Percentiles rank a stretch among this genome's conserved stretches.
phyloP scores from a whole-genome alignment of 129 eudicot species.

The Smallanthus sonchifolius region DNA sequence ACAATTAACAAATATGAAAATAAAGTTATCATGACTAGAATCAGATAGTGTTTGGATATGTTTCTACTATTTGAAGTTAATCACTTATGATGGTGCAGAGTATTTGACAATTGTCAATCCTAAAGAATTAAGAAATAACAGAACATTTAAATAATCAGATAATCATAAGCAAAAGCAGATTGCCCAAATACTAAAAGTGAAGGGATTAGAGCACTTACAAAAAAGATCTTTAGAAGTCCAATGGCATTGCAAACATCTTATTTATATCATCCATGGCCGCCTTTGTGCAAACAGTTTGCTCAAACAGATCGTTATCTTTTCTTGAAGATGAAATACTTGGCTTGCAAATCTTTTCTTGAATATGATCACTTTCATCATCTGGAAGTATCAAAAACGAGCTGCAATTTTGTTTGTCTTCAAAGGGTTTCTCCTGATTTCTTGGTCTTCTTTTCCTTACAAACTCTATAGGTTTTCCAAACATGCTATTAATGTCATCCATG shows the following conservation, averaged over 20 bases:
- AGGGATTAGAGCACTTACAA: slow-evolving; percentile 31
- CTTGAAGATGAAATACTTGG: slow-evolving; percentile 47
- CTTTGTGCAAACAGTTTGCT: slow-evolving; percentile 80
- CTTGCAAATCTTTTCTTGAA: slow-evolving; percentile 24
- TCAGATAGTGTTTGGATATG: background rate
- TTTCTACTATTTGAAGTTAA: background rate
- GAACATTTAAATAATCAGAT: background rate
- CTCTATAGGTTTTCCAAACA: slow-evolving; percentile 96
- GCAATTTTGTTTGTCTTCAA: slow-evolving; percentile 30
- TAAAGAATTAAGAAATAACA: background rate
- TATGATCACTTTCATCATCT: slow-evolving; percentile 49
- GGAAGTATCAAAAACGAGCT: slow-evolving; percentile 70
- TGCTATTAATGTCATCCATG: slow-evolving; percentile 88
- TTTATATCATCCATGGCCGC: slow-evolving; percentile 91
- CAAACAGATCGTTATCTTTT: slow-evolving; percentile 61
- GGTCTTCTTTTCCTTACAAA: slow-evolving; percentile 62
- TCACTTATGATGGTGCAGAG: background rate
- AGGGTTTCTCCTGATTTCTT: slow-evolving; percentile 49
- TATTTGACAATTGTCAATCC: background rate
- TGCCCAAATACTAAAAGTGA: background rate
- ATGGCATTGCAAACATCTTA: slow-evolving; percentile 80
- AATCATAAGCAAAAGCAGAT: background rate
- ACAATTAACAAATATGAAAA: background rate
- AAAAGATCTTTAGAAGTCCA: slow-evolving; percentile 58
- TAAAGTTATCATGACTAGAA: background rate